Base-by-base conservation (phyloP, 345 rosid species). In the Angophora floribunda region DNA sequence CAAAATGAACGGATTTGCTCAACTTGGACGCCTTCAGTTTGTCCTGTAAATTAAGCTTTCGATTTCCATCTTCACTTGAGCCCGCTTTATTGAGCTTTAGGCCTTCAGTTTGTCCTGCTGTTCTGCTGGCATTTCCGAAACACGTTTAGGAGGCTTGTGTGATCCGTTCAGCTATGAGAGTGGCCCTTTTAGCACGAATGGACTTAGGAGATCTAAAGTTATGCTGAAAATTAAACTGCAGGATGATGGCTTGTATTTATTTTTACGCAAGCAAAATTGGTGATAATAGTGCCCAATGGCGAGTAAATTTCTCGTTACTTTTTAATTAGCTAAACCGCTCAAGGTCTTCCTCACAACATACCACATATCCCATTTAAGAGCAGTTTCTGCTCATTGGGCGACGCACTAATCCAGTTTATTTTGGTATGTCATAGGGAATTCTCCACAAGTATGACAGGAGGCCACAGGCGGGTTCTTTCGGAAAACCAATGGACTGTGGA, bases 391-490 rank as follows among this genome's bases (percentile, higher is more conserved):
- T 24, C 13, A 75, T 87, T 50, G 86, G 88, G 55, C 84, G 32
- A 5, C 17, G 52, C 86, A 53, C 53, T 78, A 13, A 41, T 30
- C 21, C 52, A 21, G 51, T 52, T 50, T 79, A 63, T 86, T 86
- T 61, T 53, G 47, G 84, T 88, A 78, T 47, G 24, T 91, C 89
- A 70, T 88, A 95, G 98, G 96, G 99, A 97, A 90, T 96, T 98
- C 92, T 95, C 99, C 53, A 97, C 96, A 94, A 91, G 96, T 90
- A 91, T 97, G 96, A 96, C 97, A 52, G 99, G 99, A 90, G 95
- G 96, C 85, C 97, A 98, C 88, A 92, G 99, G 90, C 97, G 93
- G 88, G 97, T 96, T 87, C 41, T 94, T 96, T 90, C 98, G 96
- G 92, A 97, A 95, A 95, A 89, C 97, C 95, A 86, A 86, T 92